Evolutionary conservation across 1,139 yeast species (phyloP), one percentile per base, ranked within the genome.

Genomic region (Suhomyces coccinellae): DNA sequence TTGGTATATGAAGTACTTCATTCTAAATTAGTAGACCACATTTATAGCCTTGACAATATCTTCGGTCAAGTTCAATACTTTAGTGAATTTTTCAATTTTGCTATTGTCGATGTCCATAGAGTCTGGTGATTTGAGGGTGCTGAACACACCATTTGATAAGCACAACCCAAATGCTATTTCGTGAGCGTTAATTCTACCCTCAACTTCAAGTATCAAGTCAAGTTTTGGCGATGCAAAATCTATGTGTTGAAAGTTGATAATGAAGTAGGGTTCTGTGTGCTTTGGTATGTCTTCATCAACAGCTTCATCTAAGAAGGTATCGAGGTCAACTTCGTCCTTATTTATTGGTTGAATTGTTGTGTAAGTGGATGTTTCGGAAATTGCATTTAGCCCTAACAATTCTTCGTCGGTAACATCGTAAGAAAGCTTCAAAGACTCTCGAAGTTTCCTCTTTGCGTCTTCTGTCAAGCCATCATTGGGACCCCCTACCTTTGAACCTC

Each of bases 381-480:
- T 57, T 1, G 71, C 66, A 52, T 59, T 68, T 34, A 73, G 58
- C 6, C 72, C 69, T 36, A 69, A 52, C 11, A 73, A 56, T 49
- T 73, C 76, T 47, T 71, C 76, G 45, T 72, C 75, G 0, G 73
- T 65, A 6, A 67, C 70, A 45, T 69, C 71, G 33, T 62, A 59
- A 0, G 74, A 58, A 20, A 73, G 54, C 46, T 68, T 69, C 30
- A 73, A 59, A 0, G 76, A 61, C 34, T 69, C 69, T 36, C 66
- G 67, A 29, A 73, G 57, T 47, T 62, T 69, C 36, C 59, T 57
- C 43, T 61, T 66, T 6, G 56, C 54, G 38, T 66, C 68, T 17
- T 50, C 57, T 3, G 54, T 51, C 31, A 55, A 43, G 26, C 52
- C 60, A 13, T 34, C 47, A 6, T 38, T 41, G 11, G 10, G 8